A percentile compares a stretch with the other conserved stretches of the same genome.
Evolutionary conservation across 495 filamentous ascomycete genomes (phyloP).

Genomic region (Opeltia flavorubescens): DNA sequence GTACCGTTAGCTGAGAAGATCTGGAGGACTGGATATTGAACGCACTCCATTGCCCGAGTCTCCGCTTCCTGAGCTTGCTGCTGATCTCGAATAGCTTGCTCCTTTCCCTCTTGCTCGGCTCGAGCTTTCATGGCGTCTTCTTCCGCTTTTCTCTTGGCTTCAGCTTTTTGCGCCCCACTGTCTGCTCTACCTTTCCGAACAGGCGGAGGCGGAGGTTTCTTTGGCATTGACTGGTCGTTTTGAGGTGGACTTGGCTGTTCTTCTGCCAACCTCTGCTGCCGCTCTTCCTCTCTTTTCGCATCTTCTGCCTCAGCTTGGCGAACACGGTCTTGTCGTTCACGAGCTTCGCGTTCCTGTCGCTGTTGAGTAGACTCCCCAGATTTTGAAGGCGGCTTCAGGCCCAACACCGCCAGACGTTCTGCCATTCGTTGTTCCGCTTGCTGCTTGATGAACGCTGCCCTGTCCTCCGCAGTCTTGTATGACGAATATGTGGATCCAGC

Average conservation of each 20-base stretch:
- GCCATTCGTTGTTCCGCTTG: constrained; percentile 96
- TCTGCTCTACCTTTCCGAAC: constrained; percentile 58
- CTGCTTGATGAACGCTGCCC: constrained; percentile 90
- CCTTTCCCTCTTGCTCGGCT: constrained; percentile 36
- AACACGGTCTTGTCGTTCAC: constrained; percentile 72
- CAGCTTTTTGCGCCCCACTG: constrained; percentile 36
- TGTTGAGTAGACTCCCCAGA: constrained; percentile 66
- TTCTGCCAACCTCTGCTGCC: constrained; percentile 71
- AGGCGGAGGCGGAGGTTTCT: constrained; percentile 76
- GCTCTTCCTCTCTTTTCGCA: constrained; percentile 71
- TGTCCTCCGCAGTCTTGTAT: constrained; percentile 83
- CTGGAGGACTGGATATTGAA: not conserved
- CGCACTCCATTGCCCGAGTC: constrained; percentile 73
- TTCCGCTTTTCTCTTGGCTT: constrained; percentile 38
- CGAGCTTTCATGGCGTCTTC: constrained; percentile 39
- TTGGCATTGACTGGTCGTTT: constrained; percentile 40
- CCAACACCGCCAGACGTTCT: constrained; percentile 88
- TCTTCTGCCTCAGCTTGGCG: constrained; percentile 92
- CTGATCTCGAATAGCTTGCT: constrained; percentile 50
- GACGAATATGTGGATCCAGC: constrained; percentile 45
- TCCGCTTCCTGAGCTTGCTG: constrained; percentile 66
- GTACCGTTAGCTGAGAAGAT: constrained; percentile 9
- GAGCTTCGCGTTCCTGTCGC: constrained; percentile 74
- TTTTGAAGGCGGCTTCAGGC: constrained; percentile 61
- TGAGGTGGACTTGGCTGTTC: constrained; percentile 57